Conservation (phyloP, 2,329 filamentous ascomycete species). For the Alternaria angustiovoidea region DNA sequence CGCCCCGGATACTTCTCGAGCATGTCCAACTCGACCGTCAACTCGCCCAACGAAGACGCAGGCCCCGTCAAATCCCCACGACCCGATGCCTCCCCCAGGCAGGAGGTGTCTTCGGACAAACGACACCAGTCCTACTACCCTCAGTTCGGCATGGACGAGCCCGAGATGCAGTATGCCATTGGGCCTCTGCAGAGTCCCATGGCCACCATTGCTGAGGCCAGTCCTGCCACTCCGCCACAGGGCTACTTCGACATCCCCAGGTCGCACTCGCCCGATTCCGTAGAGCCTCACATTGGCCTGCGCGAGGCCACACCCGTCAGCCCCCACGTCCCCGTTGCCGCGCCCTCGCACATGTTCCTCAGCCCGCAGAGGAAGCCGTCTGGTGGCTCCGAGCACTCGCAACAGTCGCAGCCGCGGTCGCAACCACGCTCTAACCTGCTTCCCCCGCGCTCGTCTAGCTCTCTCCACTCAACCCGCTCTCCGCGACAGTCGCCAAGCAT, state of each 20-base stretch:
- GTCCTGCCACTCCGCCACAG: conserved; percentile 31
- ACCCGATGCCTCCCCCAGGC: conserved; percentile 37
- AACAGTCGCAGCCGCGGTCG: conserved; percentile 25
- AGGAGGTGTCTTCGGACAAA: conserved; percentile 33
- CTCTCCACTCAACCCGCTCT: conserved; percentile 40
- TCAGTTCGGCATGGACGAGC: conserved; percentile 43
- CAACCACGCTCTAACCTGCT: conserved; percentile 44
- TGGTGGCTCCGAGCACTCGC: conserved; percentile 43
- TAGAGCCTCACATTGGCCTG: conserved; percentile 52
- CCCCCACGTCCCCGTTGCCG: conserved; percentile 43
- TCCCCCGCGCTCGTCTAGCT: conserved; percentile 53
- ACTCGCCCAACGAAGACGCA: conserved; percentile 61
- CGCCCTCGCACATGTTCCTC: conserved; percentile 46
- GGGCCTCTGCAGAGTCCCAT: conserved; percentile 43
- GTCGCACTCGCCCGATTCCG: conserved; percentile 56
- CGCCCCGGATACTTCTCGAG: conserved; percentile 84
- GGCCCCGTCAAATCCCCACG: conserved; percentile 38
- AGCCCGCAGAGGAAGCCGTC: conserved; percentile 51
- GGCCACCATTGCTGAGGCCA: conserved; percentile 47
- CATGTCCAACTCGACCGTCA: conserved; percentile 64
- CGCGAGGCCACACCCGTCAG: conserved; percentile 55
- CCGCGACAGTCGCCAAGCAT: conserved; percentile 54
- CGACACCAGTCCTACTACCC: conserved; percentile 50
- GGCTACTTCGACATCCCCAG: conserved; percentile 59
- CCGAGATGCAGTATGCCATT: conserved; percentile 35